Base-by-base conservation (phyloP, 257 asterid species). In the Striga asiatica region DNA sequence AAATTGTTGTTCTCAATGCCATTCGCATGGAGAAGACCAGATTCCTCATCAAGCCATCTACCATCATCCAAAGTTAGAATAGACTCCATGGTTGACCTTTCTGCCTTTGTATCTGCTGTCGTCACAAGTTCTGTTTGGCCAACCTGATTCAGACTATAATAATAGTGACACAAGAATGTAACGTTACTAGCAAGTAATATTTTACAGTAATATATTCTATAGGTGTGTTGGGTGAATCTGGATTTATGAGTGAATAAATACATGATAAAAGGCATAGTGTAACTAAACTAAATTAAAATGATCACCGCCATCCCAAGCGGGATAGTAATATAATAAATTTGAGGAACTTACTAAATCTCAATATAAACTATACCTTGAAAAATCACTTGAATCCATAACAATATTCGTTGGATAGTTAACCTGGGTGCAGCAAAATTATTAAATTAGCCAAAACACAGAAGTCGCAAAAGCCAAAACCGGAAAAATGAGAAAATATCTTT, bases 41-140 rank as follows among this genome's bases (percentile, higher is more conserved):
- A 59, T 50, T 81, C 84, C 64, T 87, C 83, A 43, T 74, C 74
- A 67, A 65, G 73, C 95, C 98, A 88, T 62, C 83, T 81, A 29
- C 95, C 95, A 70, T 84, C 95, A 70, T 88, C 89, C 65, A 88
- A 71, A 53, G 95, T 87, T 34, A 92, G 79, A 60, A 88, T 78
- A 22, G 95, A 82, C 46, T 79, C 93, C 92, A 87, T 74, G 57
- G 77, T 16, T 62, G 95, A 79, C 31, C 66, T 75, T 45, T 70
- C 80, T 59, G 59, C 62, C 68, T 63, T 73, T 39, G 71, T 54
- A 74, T 64, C 78, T 13, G 66, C 62, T 46, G 60, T 38, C 47
- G 61, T 76, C 58, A 62, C 50, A 46, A 42, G 58, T 13, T 69
- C 77, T 35, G 69, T 70, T 64, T 71, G 77, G 53, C 76, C 87